These are phyloP conservation scores for Neurospora sp. DNA, from an alignment of 495 filamentous ascomycete species.

Conservation along the genomic window DNA sequence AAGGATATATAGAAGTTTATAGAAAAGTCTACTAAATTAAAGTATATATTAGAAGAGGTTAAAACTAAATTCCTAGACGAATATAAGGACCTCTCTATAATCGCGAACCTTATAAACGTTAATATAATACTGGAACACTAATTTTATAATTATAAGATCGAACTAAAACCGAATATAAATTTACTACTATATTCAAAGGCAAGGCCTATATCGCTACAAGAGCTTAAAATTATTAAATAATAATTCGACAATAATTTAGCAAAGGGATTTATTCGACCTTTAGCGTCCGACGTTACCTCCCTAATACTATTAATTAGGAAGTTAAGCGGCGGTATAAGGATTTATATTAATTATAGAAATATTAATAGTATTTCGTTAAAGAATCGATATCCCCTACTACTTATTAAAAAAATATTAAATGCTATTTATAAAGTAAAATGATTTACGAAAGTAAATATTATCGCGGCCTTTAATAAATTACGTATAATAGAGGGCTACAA, in stretches of 20 bases:
- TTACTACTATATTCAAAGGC: background rate
- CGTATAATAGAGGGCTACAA: background rate
- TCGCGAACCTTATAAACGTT: fast-evolving
- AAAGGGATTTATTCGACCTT: background rate
- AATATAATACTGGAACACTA: background rate
- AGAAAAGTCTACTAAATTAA: no score
- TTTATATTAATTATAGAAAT: background rate
- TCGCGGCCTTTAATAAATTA: background rate
- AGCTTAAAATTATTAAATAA: background rate
- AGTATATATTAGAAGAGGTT: no score
- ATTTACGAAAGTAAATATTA: background rate
- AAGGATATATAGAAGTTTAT: no score
- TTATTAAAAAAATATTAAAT: background rate
- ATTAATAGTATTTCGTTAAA: background rate
- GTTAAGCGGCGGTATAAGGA: background rate
- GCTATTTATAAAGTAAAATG: background rate
- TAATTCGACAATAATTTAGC: background rate
- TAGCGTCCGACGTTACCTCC: background rate
- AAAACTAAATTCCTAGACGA: background rate
- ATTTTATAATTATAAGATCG: background rate
- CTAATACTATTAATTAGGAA: background rate
- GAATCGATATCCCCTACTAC: background rate
- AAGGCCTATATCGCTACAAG: background rate
- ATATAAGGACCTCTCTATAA: background rate
- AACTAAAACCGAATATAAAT: background rate